Conservation (phyloP, 805 yeast genomes). For the Ogataea glucozyma region DNA sequence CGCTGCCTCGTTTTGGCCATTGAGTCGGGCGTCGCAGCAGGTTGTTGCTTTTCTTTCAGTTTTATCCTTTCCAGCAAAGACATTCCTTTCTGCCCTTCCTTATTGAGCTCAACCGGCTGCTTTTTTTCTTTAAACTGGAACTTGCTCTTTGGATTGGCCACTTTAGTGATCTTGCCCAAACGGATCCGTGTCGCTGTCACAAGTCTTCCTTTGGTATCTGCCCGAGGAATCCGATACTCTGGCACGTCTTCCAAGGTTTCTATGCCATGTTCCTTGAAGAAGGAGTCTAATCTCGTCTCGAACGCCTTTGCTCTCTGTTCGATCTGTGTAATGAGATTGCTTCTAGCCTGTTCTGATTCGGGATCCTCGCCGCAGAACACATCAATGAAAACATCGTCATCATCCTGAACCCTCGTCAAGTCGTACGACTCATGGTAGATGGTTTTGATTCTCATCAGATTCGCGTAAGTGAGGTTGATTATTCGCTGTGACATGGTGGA, state of each 20-base stretch:
- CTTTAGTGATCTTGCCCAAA: constrained; percentile 13
- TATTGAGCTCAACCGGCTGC: neutral
- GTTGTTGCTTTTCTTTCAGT: constrained; percentile 35
- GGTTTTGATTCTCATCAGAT: constrained; percentile 18
- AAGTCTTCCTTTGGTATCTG: constrained; percentile 5
- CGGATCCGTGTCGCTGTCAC: neutral
- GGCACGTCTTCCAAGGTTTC: constrained; percentile 11
- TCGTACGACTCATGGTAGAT: constrained; percentile 22
- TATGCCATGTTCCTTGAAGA: constrained; percentile 2
- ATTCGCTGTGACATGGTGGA: constrained; percentile 20
- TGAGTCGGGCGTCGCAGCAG: constrained; percentile 8
- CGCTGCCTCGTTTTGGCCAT: constrained; percentile 1
- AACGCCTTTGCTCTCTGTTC: constrained; percentile 14
- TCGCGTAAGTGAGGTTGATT: constrained; percentile 13
- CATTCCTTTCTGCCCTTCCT: constrained; percentile 21
- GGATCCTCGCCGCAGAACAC: constrained; percentile 9
- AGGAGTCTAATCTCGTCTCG: constrained; percentile 7
- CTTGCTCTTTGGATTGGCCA: constrained; percentile 38
- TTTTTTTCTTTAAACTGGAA: constrained; percentile 39
- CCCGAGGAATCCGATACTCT: constrained; percentile 8
- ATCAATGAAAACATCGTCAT: constrained; percentile 23
- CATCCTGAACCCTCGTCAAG: constrained; percentile 8
- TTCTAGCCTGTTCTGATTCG: constrained; percentile 8
- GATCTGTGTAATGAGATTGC: constrained; percentile 16
- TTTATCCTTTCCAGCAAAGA: constrained; percentile 43